Evolutionary conservation across 148 eudicot species (phyloP), one percentile per base, ranked within the genome.

Genomic region (Silene uniflora): DNA sequence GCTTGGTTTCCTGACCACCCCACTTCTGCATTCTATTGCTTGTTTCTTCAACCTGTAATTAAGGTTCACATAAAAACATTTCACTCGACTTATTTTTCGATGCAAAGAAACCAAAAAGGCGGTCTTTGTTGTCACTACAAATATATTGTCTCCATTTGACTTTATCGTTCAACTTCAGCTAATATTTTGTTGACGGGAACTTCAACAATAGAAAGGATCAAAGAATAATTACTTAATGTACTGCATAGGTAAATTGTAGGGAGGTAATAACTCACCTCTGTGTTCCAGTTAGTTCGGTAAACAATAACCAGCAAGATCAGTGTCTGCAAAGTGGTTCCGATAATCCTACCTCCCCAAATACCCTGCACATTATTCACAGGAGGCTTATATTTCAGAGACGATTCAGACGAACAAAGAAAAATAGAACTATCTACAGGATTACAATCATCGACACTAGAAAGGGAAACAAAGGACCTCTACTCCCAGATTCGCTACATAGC

Each of bases 301-400:
- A 90, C 81, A 55, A 92, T 81, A 24, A 86, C 17, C 44, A 86
- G 44, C 4, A 92, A 82, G 67, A 92, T 72, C 63, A 89, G 14
- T 7, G 92, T 90, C 79, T 92, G 98, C 39, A 92, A 59, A n/a
- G 84, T 78, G 27, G 82, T 79, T 79, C 98, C 98, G n/a, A 84
- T 82, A 55, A 92, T 90, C 96, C 90, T 87, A 22, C 96, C 97
- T 12, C 78, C 83, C 97, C 97, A 92, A 59, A 92, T 80, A 46
- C 97, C 97, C 97, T 92, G 46, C 55, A 68, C 11, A 32, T 6
- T 19, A 32, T 6, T 19, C 72, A 68, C 42, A 25, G 0, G 44
- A 54, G 0, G 23, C 14, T 2, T 6, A 24, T 25, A 16, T 54
- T 27, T 63, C 4, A 49, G 59, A 62, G 52, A 27, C n/a, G n/a